Base-by-base conservation (phyloP, 129 eudicot species). In the Centella asiatica region DNA sequence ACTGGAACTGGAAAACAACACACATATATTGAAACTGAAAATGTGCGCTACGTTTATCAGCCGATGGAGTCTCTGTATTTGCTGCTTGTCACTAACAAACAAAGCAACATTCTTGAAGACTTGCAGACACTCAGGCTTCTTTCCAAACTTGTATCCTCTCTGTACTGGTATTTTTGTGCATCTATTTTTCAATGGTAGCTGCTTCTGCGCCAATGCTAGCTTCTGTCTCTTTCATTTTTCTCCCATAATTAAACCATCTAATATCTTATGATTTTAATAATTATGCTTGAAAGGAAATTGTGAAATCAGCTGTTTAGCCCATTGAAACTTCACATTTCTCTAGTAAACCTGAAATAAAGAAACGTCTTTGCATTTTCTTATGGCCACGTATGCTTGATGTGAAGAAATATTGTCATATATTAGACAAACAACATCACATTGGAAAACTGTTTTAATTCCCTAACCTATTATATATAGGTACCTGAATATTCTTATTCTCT, bases 81-180 rank as follows among this genome's bases (percentile, higher is more conserved):
- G 80, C 78, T 90, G 47, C 90, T 90, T 63, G 87, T 86, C 27
- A 90, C 97, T 15, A 90, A 81, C 76, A 90, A 90, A 74, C 97
- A 90, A 72, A 90, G 97, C 77, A 90, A 90, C 72, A 90, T 90
- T 71, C 89, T 90, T 74, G 87, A 90, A 62, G 97, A 86, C 67
- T 66, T 86, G 67, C 95, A 90, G 65, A 90, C 95, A 37, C 62
- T 90, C 67, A 90, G 94, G 82, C 86, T 81, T 55, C 89, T 90
- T 24, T 90, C 94, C 53, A 86, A 86, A 71, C 81, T 83, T 51
- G 97, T 90, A 90, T 78, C 92, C 86, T 80, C 75, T 50, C 37
- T 40, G 13, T 65, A 20, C 31, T 27, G 15, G 23, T 24, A 5
- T 4, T 62, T n/a, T 14, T 24, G 6, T 44, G 9, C 14, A n/a